Percentiles rank a stretch among this genome's conserved stretches.
These are phyloP conservation scores for Agarophyton chilense DNA, from an alignment of 23 red algal species.

Conservation along the genomic window DNA sequence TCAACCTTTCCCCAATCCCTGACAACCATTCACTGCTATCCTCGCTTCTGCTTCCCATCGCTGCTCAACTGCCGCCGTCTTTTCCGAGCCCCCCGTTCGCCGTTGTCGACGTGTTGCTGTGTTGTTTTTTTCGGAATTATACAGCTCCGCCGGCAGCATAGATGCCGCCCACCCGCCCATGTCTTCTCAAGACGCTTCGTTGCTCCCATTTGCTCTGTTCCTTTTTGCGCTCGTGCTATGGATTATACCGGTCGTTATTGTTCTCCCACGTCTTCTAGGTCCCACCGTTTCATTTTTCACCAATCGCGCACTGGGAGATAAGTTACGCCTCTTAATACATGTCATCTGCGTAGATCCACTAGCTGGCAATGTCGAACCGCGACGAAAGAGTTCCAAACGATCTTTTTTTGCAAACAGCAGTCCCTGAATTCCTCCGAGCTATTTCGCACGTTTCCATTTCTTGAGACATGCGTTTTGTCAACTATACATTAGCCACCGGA, in stretches of 20 bases:
- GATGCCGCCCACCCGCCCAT: slow-evolving; percentile 14
- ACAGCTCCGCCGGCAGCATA: not conserved
- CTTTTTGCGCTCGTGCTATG: slow-evolving; percentile 31
- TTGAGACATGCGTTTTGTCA: slow-evolving; percentile 22
- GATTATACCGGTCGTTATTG: slow-evolving; percentile 34
- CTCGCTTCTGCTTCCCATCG: no score
- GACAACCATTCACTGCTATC: not conserved
- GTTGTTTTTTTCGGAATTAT: not conserved
- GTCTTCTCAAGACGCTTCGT: slow-evolving; percentile 1
- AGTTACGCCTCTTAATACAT: slow-evolving; percentile 27
- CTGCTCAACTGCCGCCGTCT: not conserved
- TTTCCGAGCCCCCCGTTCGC: not conserved
- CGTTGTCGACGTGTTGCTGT: not conserved
- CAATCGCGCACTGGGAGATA: slow-evolving; percentile 34
- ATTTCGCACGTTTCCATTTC: slow-evolving; percentile 1
- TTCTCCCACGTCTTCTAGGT: slow-evolving; percentile 46
- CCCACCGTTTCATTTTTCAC: slow-evolving; percentile 26
- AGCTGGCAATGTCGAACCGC: not conserved
- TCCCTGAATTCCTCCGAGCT: slow-evolving; percentile 30
- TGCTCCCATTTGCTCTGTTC: slow-evolving; percentile 26
- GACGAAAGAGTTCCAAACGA: not conserved
- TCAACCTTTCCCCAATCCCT: not conserved
- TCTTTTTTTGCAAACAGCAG: not conserved
- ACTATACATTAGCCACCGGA: slow-evolving; percentile 24
- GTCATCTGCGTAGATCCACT: slow-evolving; percentile 53